phyloP scores from a whole-genome alignment of 1,139 yeast genomes.

The Hyphopichia wangnamkhiaoensis region DNA sequence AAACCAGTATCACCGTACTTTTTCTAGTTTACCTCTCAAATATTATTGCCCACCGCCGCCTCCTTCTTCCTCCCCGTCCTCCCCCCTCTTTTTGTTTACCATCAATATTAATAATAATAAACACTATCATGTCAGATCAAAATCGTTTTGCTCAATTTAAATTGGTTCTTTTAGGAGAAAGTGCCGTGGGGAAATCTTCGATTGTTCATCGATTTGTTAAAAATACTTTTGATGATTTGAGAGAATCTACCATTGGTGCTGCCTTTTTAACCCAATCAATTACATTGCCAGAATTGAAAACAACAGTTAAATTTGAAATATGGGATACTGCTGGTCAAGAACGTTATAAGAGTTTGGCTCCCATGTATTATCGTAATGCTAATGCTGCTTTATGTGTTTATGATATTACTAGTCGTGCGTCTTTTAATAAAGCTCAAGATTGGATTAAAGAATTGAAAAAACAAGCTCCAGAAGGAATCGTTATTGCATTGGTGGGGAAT shows the following conservation, averaged over 20 bases:
- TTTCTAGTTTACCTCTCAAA: too few species aligned
- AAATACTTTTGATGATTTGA: constrained; percentile 88
- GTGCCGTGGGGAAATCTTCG: constrained; percentile 52
- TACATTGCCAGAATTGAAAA: constrained; percentile 38
- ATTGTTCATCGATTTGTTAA: constrained; percentile 49
- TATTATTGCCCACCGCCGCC: too few species aligned
- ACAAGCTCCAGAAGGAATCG: constrained; percentile 82
- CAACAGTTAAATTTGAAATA: constrained; percentile 46
- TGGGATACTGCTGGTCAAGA: constrained; percentile 58
- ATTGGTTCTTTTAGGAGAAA: constrained; percentile 48
- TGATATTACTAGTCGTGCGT: constrained; percentile 46
- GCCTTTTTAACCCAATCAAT: constrained; percentile 93
- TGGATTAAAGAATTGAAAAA: constrained; percentile 96
- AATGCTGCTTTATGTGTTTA: constrained; percentile 40
- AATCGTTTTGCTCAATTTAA: constrained; percentile 43
- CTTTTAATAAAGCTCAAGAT: constrained; percentile 85
- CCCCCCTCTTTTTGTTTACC: background rate
- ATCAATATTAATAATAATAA: too few species aligned
- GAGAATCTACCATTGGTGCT: constrained; percentile 97
- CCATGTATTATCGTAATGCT: constrained; percentile 52
- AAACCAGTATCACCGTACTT: too few species aligned
- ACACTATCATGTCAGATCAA: constrained; percentile 5
- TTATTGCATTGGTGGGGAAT: constrained; percentile 88
- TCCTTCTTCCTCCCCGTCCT: too few species aligned
- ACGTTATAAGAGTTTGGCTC: constrained; percentile 47